These are phyloP conservation scores for Aureobasidium leucospermi DNA, from an alignment of 2,329 filamentous ascomycete species.

Conservation along the genomic window DNA sequence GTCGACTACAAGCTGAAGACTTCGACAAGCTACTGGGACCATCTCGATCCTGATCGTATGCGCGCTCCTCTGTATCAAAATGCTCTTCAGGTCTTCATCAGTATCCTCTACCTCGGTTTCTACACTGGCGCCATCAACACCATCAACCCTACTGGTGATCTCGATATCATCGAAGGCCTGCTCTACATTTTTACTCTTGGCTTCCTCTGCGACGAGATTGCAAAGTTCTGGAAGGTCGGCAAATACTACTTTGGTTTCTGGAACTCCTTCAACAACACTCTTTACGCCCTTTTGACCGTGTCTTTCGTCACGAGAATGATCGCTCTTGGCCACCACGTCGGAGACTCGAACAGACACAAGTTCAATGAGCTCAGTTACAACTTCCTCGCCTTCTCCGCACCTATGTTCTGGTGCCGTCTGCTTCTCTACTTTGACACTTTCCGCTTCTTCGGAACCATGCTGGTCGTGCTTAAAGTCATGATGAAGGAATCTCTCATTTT, in stretches of 20 bases:
- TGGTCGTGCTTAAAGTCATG: constrained; percentile 79
- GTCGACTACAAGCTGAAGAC: constrained; percentile 79
- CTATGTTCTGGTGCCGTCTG: constrained; percentile 94
- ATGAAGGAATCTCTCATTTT: constrained; percentile 76
- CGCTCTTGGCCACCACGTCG: constrained; percentile 57
- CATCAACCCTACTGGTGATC: constrained; percentile 74
- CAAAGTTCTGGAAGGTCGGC: constrained; percentile 92
- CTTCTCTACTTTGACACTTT: constrained; percentile 88
- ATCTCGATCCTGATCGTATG: constrained; percentile 93
- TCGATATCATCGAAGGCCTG: constrained; percentile 75
- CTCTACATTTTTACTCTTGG: constrained; percentile 88
- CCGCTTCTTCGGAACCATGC: constrained; percentile 96
- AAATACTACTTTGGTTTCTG: constrained; percentile 89
- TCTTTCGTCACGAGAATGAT: constrained; percentile 75
- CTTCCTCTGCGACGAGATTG: constrained; percentile 78
- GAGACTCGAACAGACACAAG: constrained; percentile 44
- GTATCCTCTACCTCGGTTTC: constrained; percentile 71
- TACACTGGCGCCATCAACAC: constrained; percentile 93
- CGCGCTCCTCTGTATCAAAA: constrained; percentile 90
- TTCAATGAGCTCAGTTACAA: constrained; percentile 86
- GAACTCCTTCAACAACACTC: constrained; percentile 84
- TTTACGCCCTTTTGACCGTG: constrained; percentile 71
- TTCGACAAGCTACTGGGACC: constrained; percentile 67
- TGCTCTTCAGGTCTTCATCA: constrained; percentile 75
- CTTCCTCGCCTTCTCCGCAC: constrained; percentile 84